Evolutionary conservation across 352 stramenopile genomes (phyloP), one percentile per base, ranked within the genome.

Genomic region (Phytopythium montanum): DNA sequence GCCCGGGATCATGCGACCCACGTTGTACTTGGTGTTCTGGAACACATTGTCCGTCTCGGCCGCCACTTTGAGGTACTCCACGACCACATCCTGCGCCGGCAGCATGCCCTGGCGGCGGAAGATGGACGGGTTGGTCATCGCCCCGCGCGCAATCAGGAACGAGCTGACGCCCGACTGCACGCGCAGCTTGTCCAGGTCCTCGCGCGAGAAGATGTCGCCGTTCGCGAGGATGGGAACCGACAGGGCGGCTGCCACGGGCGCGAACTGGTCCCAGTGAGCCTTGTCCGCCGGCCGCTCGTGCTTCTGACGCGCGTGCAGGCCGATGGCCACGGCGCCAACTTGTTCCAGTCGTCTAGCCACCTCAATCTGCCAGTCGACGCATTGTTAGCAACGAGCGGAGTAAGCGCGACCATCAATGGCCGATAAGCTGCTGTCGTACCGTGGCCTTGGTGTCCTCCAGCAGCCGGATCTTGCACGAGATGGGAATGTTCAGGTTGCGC

Each of bases 11-110:
- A 95, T 95, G 28, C 86, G 79, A 59, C 74, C 88, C 33, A 95
- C 62, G 39, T 79, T 94, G 80, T 97, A 97, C 78, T 97, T 97
- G 61, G 86, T 91, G 72, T 96, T 97, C 55, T 94, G 85, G 52
- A 84, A 95, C 51, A 93, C 78, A 44, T 95, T 95, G 74, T 96
- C 88, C 4, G 73, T 86, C 72, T 94, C 84, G 8, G 83, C 86
- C 0, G 82, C 73, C 39, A 76, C 70, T 51, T 80, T 75, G n/a
- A 95, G 66, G 64, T 93, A 95, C 42, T 86, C 79, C 2, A 73
- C 54, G 19, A 90, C 79, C 54, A 91, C 85, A 48, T 92, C 66
- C 13, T 72, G 63, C 50, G 79, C 75, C 21, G 76, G 69, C 46
- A 95, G 70, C 57, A 83, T 79, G 28, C 84, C 80, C 60, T 85